Conservation (phyloP, 768 basidiomycete species). For the Amanita muscaria region DNA sequence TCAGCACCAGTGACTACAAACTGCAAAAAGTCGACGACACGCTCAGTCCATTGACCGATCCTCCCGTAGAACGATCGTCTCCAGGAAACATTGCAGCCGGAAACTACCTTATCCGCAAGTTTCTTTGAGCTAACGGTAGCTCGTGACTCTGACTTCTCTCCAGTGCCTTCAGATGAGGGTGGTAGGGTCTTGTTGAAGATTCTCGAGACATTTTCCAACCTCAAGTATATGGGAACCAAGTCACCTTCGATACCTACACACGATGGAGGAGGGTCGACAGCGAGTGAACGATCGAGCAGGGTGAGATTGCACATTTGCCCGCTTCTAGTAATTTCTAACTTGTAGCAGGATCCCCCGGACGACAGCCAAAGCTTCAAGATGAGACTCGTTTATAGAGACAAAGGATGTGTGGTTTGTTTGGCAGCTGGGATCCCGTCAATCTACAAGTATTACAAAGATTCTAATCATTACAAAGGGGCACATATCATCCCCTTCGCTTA, state of each 20-base stretch:
- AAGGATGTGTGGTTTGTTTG: slow-evolving; percentile 15
- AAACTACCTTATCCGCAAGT: slow-evolving; percentile 13
- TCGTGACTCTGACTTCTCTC: slow-evolving; percentile 13
- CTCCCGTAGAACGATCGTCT: slow-evolving; percentile 13
- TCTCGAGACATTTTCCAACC: slow-evolving; percentile 10
- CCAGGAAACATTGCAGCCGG: slow-evolving; percentile 13
- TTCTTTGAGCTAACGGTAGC: slow-evolving; percentile 8
- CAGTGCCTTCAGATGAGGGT: slow-evolving; percentile 13
- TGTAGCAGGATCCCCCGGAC: slow-evolving; percentile 4
- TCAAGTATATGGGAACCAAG: not conserved
- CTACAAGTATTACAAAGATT: slow-evolving; percentile 13
- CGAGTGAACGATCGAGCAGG: slow-evolving; percentile 10
- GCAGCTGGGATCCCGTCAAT: slow-evolving; percentile 11
- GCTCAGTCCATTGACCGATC: slow-evolving; percentile 1
- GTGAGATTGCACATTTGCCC: slow-evolving; percentile 10
- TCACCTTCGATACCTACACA: slow-evolving; percentile 3
- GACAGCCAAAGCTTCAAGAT: slow-evolving; percentile 14
- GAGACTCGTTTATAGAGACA: slow-evolving; percentile 15
- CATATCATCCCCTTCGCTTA: slow-evolving; percentile 10
- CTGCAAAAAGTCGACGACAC: slow-evolving; percentile 7
- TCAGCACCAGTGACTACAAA: slow-evolving; percentile 12
- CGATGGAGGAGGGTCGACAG: slow-evolving; percentile 7
- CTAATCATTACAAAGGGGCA: slow-evolving; percentile 12
- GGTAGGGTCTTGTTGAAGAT: slow-evolving; percentile 1
- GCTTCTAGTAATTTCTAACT: slow-evolving; percentile 10